Base-by-base conservation (phyloP, 345 rosid genomes). In the Pugionium cornutum region DNA sequence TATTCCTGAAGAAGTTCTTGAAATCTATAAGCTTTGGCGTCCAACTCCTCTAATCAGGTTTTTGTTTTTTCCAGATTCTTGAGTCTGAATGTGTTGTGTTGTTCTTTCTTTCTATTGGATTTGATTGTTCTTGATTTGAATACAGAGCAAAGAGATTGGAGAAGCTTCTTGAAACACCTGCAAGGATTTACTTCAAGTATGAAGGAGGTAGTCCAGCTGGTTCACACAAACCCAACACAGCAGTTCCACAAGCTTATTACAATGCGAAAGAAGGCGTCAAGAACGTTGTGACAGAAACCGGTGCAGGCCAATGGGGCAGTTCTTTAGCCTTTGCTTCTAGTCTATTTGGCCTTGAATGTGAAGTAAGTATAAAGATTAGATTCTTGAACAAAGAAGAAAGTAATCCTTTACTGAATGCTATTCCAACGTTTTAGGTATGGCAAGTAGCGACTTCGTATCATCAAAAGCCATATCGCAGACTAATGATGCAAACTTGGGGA, bases 401-500 rank as follows among this genome's bases (percentile, higher is more conserved):
- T 18, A 18, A 18, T 18, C 18, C 18, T 18, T 18, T 18, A 18
- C 18, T 42, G 9, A 3, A 42, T 34, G 47, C 1, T 46, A 27
- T 35, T 33, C 4, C 2, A 7, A 32, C 10, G 8, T 55, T 60
- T 11, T 49, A 92, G 98, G 97, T 92, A 56, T 92, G 97, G 98
- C 98, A 89, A 79, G 97, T 92, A 51, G 94, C 96, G 7, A 95
- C 94, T 43, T 92, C 98, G 0, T 92, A 82, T 43, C 87, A 92
- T 75, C 89, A 83, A 79, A 92, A 92, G 78, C 98, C 98, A 53
- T 92, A 89, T 67, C 87, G 98, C 2, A 73, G 88, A 74, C 47
- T 92, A 68, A 92, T 92, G 98, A 92, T 92, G 98, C 89, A 92
- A 75, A 92, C 98, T 26, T 89, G 98, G 97, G 98, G 97, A 0